Base-by-base conservation (phyloP, 2,329 filamentous ascomycete genomes). In the Pseudopithomyces chartarum region DNA sequence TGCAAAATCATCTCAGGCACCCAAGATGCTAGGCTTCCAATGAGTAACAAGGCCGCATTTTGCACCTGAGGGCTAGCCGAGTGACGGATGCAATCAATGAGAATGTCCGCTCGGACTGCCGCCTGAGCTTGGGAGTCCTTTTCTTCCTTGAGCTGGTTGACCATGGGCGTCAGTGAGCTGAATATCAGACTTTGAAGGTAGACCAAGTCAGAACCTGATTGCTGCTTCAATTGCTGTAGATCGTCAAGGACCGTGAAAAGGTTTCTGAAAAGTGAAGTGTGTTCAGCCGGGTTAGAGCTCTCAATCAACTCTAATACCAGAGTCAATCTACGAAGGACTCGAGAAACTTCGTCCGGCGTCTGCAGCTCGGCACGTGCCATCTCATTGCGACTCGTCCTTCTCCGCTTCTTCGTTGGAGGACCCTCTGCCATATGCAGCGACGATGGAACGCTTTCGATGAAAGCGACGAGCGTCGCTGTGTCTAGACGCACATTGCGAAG, bases 61-160 rank as follows among this genome's bases (percentile, higher is more conserved):
- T 98, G 96, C 6, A 99, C 92, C 61, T 97, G 92, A 0, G 93
- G 92, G 73, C 90, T 97, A 23, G 91, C 87, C 0, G 93, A 96
- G 59, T 91, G 93, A 69, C 96, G 90, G 43, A 99, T 90, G 78
- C 93, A 97, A 70, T 96, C 93, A 47, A 98, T 92, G 53, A 99
- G 87, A 44, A 98, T 79, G 73, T 99, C 95, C 2, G 92, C 91
- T 55, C 96, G 88, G 38, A 97, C 90, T 36, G 87, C 88, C 2
- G 90, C 89, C 44, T 87, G 86, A 73, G 96, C 91, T 55, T 96
- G 88, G 56, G 85, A 84, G 39, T 79, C 73, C 6, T 72, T 66
- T 46, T 71, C 65, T 38, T 61, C 69, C 76, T 90, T 90, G 67
- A 90, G 88, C 0, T 87, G 86, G 56, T 92, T 89, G 64, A 98